Base-by-base conservation (phyloP, 75 land plant species). In the Adiantum capillusveneris region DNA sequence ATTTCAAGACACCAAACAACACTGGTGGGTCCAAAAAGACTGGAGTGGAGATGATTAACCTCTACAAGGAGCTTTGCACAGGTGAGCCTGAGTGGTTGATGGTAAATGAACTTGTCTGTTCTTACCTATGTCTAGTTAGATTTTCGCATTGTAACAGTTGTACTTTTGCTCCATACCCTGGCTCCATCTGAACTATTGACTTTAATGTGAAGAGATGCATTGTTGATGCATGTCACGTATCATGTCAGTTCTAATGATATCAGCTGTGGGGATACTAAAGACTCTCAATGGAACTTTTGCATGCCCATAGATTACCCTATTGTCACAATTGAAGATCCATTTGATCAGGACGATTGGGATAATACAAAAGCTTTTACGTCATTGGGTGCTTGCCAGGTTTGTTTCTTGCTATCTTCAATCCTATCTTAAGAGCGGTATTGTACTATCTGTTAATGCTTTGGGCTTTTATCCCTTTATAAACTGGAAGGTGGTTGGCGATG, bases 291-390 rank as follows among this genome's bases (percentile, higher is more conserved):
- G n/a, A n/a, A n/a, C 9, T 34, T 9, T 34, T 34, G 37, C 37
- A 34, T 34, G 37, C 36, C 11, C 55, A 58, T 59, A 95, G 99
- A 90, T 1, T 95, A 95, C 64, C 99, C 96, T 27, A 69, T 95
- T 60, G 85, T 80, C 42, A 86, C 88, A 11, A 90, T 95, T 70
- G 97, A 86, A 74, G 92, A 95, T 58, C 99, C 99, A 20, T 95
- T 95, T 76, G 97, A 95, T 67, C 86, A 87, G 63, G 99, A 95
- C 59, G 99, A 95, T 57, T 95, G 99, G 99, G 99, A 90, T 56
- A 90, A 84, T 57, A 75, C 75, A 62, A 90, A 90, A 74, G 48
- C 62, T 25, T 69, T 95, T 44, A 83, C 88, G 21, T 43, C 42
- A 27, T 73, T 79, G 29, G 77, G 69, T 57, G 58, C 80, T 46